A percentile compares a stretch with the other conserved stretches of the same genome.
Evolutionary conservation across 192 early-diverging fungal genomes (phyloP).

Genomic region (Rhizophagus clarus): DNA sequence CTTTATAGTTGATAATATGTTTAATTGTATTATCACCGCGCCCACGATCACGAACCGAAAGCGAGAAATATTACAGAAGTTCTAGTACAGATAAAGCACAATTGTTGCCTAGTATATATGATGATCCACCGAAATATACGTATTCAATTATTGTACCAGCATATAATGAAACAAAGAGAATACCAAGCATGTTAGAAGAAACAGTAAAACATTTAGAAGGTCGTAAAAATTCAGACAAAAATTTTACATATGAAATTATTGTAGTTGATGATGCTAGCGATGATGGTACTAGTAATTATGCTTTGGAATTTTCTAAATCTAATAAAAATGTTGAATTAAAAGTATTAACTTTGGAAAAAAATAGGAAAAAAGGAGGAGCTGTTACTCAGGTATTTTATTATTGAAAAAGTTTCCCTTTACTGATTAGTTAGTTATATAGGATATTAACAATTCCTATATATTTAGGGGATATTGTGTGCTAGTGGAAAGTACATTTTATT

Average conservation of each 20-base stretch:
- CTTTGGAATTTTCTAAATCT: conserved; percentile 65
- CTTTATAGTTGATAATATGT: conserved; percentile 39
- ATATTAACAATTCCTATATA: background rate
- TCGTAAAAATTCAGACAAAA: conserved; percentile 35
- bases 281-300: conserved; percentile 74
- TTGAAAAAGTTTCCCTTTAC: background rate
- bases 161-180: conserved; percentile 84
- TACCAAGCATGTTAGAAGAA: conserved; percentile 87
- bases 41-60: conserved; percentile 50
- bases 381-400: conserved; percentile 72
- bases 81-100: conserved; percentile 36
- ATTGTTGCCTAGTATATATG: conserved; percentile 48
- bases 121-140: conserved; percentile 48
- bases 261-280: conserved; percentile 91
- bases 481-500: conserved; percentile 80
- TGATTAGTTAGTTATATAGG: background rate
- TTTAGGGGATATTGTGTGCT: conserved; percentile 80
- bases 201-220: conserved; percentile 67
- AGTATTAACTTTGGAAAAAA: conserved; percentile 75
- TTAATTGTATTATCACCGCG: conserved; percentile 41
- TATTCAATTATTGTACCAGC: conserved; percentile 88
- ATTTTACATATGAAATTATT: conserved; percentile 82
- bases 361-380: conserved; percentile 93
- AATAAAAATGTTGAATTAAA: conserved; percentile 62
- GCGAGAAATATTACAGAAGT: conserved; percentile 56